phyloP scores from a whole-genome alignment of 2,329 filamentous ascomycete genomes.

The Bipolaris sorokiniana region DNA sequence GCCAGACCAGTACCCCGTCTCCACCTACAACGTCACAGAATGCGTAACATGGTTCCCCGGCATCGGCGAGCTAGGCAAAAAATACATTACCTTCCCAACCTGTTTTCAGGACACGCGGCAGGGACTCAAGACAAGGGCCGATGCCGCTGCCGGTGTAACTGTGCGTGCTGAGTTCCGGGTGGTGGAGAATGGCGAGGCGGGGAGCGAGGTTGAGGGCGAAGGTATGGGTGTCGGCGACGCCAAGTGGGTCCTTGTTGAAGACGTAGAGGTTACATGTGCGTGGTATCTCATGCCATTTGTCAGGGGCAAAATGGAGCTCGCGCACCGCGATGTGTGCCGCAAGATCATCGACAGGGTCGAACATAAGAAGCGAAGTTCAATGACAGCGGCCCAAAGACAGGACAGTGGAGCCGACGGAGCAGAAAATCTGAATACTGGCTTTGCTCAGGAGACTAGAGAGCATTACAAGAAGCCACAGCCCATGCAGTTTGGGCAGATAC shows the following conservation, averaged over 20 bases:
- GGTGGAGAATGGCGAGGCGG: conserved; percentile 29
- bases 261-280: conserved; percentile 42
- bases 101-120: conserved; percentile 44
- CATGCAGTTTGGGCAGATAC: conserved; percentile 4
- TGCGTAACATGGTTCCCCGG: conserved; percentile 38
- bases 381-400: neutral
- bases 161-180: conserved; percentile 44
- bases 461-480: conserved; percentile 5
- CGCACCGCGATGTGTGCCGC: conserved; percentile 41
- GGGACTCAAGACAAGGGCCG: conserved; percentile 43
- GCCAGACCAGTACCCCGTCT: conserved; percentile 34
- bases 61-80: conserved; percentile 39
- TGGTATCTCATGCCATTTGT: conserved; percentile 49
- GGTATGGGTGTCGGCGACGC: conserved; percentile 42
- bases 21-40: conserved; percentile 42
- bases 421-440: conserved; percentile 9
- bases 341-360: conserved; percentile 44
- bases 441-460: conserved; percentile 3
- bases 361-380: conserved; percentile 22
- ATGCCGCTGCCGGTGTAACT: conserved; percentile 37
- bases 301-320: conserved; percentile 41
- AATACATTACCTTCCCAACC: conserved; percentile 39
- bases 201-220: conserved; percentile 40
- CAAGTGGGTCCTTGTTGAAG: conserved; percentile 44
- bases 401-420: conserved; percentile 26